These are phyloP conservation scores for Cadophora sp. DNA, from an alignment of 2,329 filamentous ascomycete species.

Conservation along the genomic window DNA sequence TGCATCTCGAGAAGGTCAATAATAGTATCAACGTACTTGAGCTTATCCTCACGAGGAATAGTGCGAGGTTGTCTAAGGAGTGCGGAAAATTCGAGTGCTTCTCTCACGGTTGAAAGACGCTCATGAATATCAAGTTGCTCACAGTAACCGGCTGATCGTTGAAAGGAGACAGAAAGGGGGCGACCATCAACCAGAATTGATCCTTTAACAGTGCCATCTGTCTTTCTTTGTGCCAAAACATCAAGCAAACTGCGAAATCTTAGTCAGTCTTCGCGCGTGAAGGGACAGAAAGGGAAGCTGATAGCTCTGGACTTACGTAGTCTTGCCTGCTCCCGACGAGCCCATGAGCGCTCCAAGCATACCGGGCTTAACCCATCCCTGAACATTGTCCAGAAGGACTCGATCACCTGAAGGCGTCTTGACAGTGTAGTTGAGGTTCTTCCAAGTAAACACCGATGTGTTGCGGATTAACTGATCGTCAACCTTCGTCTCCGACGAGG, in stretches of 20 bases:
- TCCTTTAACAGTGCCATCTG: slow-evolving; percentile 86
- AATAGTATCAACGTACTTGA: slow-evolving; percentile 86
- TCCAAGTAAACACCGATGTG: slow-evolving; percentile 76
- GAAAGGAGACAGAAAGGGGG: slow-evolving; percentile 80
- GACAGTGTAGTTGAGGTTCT: slow-evolving; percentile 72
- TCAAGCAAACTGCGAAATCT: slow-evolving; percentile 51
- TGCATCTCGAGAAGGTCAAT: slow-evolving; percentile 66
- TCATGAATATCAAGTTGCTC: slow-evolving; percentile 93
- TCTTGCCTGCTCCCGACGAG: slow-evolving; percentile 62
- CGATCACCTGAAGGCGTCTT: slow-evolving; percentile 66
- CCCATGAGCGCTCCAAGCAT: slow-evolving; percentile 71
- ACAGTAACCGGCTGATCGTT: slow-evolving; percentile 77
- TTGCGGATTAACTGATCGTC: slow-evolving; percentile 61
- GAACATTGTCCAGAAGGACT: slow-evolving; percentile 76
- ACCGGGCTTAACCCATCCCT: slow-evolving; percentile 81
- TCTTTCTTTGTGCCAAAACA: slow-evolving; percentile 67
- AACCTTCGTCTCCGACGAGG: slow-evolving; percentile 41
- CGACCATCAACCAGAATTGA: slow-evolving; percentile 74
- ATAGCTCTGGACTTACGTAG: slow-evolving; percentile 46
- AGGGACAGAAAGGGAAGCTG: neutral
- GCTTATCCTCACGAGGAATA: slow-evolving; percentile 77
- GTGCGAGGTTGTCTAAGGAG: slow-evolving; percentile 82
- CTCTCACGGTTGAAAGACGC: slow-evolving; percentile 79
- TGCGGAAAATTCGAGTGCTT: slow-evolving; percentile 86
- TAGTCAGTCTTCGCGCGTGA: neutral